Evolutionary conservation across 2,329 filamentous ascomycete species (phyloP).

Genomic region (Beauveria scarabaeidicola): DNA sequence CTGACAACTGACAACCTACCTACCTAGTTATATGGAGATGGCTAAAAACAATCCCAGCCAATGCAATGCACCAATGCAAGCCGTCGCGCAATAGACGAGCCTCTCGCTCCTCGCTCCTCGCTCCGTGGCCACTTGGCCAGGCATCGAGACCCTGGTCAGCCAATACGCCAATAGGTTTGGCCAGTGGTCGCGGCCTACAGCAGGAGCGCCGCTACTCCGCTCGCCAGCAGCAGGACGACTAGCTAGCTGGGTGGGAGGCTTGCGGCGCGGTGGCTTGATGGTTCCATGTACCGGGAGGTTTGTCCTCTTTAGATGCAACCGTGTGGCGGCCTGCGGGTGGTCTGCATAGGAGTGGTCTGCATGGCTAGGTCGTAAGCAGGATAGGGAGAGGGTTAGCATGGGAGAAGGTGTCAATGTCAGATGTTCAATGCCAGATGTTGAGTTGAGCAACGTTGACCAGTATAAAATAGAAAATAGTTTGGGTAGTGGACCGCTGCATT

Average conservation of each 20-base stretch:
- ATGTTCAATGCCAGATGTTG: background rate
- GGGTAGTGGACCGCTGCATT: no score
- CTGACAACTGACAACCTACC: no score
- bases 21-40: background rate
- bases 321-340: background rate
- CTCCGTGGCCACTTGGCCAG: background rate
- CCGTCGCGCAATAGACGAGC: background rate
- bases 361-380: background rate
- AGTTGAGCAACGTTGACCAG: no score
- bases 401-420: background rate
- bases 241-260: background rate
- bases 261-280: conserved; percentile 6
- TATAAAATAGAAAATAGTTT: no score
- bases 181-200: conserved; percentile 1
- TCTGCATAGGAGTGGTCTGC: background rate
- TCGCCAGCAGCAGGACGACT: background rate
- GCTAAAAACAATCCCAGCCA: conserved; percentile 4
- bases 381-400: no score
- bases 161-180: conserved; percentile 8
- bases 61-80: conserved; percentile 8
- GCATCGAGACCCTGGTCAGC: background rate
- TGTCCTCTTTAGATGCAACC: conserved; percentile 4
- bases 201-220: background rate
- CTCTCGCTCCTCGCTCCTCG: no score
- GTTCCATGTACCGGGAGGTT: background rate